These are phyloP conservation scores for Rubroboletus pulcherrimus DNA, from an alignment of 768 basidiomycete species.

Conservation along the genomic window DNA sequence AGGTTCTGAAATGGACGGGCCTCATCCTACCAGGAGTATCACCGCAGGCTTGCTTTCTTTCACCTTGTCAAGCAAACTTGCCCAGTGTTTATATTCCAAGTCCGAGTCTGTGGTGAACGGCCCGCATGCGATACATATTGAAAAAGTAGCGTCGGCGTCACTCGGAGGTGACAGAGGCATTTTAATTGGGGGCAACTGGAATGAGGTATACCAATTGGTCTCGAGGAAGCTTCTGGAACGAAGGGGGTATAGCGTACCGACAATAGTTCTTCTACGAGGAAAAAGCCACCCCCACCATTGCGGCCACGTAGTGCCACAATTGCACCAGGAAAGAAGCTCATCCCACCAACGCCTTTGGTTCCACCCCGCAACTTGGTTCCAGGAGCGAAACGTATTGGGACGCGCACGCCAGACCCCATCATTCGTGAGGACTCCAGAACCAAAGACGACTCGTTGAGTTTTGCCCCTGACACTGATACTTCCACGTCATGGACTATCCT, in stretches of 20 bases:
- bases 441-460: conserved; percentile 71
- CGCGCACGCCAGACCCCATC: conserved; percentile 59
- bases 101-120: conserved; percentile 83
- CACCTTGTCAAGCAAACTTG: conserved; percentile 58
- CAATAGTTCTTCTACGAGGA: conserved; percentile 78
- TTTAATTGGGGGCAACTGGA: conserved; percentile 62
- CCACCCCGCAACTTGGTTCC: conserved; percentile 64
- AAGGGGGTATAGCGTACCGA: conserved; percentile 47
- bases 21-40: conserved; percentile 61
- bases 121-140: conserved; percentile 74
- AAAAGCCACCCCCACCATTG: conserved; percentile 89
- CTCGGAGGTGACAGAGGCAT: conserved; percentile 37
- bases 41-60: conserved; percentile 66
- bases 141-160: conserved; percentile 45
- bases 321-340: conserved; percentile 85
- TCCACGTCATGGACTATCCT: conserved; percentile 72
- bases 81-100: conserved; percentile 70
- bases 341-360: conserved; percentile 54
- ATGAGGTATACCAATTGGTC: background rate
- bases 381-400: conserved; percentile 69
- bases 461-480: conserved; percentile 47
- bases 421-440: conserved; percentile 81
- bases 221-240: background rate
- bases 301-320: conserved; percentile 82
- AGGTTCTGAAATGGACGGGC: background rate